Evolutionary conservation across 2,329 filamentous ascomycete genomes (phyloP).

Genomic region (Monosporascus sp.): DNA sequence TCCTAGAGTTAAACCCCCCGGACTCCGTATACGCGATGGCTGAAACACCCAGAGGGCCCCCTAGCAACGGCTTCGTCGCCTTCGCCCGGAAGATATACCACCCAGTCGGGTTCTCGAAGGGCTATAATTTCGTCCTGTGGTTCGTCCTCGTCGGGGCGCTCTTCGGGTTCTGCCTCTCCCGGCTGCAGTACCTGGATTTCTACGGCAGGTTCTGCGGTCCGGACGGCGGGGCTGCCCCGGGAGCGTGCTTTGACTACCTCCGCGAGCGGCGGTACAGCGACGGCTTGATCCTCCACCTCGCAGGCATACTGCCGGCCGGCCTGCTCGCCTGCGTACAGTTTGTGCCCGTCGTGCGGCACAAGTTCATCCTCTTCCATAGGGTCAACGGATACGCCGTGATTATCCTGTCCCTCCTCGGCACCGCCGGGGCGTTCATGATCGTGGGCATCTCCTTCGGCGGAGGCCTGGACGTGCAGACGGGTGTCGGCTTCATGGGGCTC

Average conservation of each 20-base stretch:
- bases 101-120: conserved; percentile 48
- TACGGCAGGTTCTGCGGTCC: conserved; percentile 30
- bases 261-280: conserved; percentile 20
- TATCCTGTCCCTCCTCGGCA: conserved; percentile 39
- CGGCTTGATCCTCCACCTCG: conserved; percentile 43
- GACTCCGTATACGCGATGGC: too few species aligned
- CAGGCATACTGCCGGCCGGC: conserved; percentile 37
- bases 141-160: conserved; percentile 41
- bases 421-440: conserved; percentile 50
- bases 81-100: conserved; percentile 33
- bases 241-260: conserved; percentile 37
- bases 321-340: conserved; percentile 44
- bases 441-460: conserved; percentile 47
- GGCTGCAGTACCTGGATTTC: conserved; percentile 44
- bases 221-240: conserved; percentile 21
- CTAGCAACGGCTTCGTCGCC: conserved; percentile 3
- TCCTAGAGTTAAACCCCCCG: too few species aligned
- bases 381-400: conserved; percentile 53
- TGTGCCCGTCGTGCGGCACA: conserved; percentile 41
- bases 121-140: conserved; percentile 54
- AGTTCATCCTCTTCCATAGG: conserved; percentile 48
- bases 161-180: conserved; percentile 42
- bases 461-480: conserved; percentile 40
- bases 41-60: neutral
- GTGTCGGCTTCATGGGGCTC: conserved; percentile 37